A percentile compares a stretch with the other conserved stretches of the same genome.
These are phyloP conservation scores for Colletotrichum sp. DNA, from an alignment of 2,329 filamentous ascomycete genomes.

Conservation along the genomic window DNA sequence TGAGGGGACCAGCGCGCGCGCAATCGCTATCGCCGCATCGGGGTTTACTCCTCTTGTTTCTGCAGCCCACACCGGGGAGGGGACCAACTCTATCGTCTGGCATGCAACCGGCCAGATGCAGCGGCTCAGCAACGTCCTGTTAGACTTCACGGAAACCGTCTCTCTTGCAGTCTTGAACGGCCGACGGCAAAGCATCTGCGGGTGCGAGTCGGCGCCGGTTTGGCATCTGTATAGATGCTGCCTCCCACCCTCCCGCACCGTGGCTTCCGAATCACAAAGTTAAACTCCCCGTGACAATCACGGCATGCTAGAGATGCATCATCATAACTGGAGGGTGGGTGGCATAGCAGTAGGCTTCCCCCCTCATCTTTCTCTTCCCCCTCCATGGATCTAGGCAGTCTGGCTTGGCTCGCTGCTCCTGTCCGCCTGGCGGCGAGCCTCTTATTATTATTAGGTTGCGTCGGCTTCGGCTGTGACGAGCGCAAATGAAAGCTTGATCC, in stretches of 20 bases:
- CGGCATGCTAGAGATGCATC: constrained; percentile 1
- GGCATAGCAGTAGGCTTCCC: background rate
- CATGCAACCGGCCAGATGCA: background rate
- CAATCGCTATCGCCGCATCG: background rate
- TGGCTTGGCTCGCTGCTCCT: background rate
- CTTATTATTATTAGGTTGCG: background rate
- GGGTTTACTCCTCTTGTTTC: background rate
- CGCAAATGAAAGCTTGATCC: background rate
- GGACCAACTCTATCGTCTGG: background rate
- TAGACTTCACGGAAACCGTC: background rate
- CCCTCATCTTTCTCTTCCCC: background rate
- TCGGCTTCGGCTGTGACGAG: background rate
- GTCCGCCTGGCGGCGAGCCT: background rate
- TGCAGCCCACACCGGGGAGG: background rate
- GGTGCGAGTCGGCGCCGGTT: background rate
- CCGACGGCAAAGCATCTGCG: background rate
- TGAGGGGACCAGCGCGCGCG: background rate
- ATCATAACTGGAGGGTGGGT: background rate
- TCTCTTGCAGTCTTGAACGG: background rate
- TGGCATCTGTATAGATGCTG: background rate
- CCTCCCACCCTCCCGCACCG: background rate
- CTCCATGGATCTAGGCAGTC: background rate
- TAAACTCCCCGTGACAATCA: background rate
- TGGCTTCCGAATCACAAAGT: background rate
- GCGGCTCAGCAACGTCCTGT: background rate